Conservation (phyloP, 1,284 basidiomycete species). For the Taiwanofungus camphoratus region DNA sequence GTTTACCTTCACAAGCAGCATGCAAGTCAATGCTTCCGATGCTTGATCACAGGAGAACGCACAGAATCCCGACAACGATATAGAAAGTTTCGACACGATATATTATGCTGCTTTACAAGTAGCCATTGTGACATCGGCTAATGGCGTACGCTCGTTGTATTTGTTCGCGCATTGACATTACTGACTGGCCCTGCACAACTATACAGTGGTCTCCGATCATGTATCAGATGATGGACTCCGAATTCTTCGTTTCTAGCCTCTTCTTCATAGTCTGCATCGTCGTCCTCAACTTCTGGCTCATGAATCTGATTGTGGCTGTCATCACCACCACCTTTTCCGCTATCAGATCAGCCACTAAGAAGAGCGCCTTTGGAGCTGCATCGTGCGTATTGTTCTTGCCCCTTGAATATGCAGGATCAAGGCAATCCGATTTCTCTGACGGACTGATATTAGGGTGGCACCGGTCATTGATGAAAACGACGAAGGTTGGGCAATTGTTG, state of each 20-base stretch:
- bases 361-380: constrained; percentile 89
- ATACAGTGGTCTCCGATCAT: constrained; percentile 72
- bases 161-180: neutral
- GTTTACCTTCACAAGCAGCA: neutral
- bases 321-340: constrained; percentile 94
- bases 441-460: constrained; percentile 25
- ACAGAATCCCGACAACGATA: constrained; percentile 61
- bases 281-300: constrained; percentile 90
- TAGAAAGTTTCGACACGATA: constrained; percentile 90
- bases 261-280: constrained; percentile 87
- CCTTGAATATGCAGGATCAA: neutral
- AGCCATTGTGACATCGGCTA: constrained; percentile 79
- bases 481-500: constrained; percentile 52
- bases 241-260: constrained; percentile 82
- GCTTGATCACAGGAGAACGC: constrained; percentile 40
- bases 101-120: constrained; percentile 82
- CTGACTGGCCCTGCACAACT: neutral
- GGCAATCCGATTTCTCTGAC: neutral
- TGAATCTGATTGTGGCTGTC: constrained; percentile 94
- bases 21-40: neutral
- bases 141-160: constrained; percentile 45
- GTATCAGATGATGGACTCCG: constrained; percentile 90
- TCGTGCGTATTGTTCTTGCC: constrained; percentile 35
- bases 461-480: constrained; percentile 45
- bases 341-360: constrained; percentile 84